Evolutionary conservation across 345 rosid genomes (phyloP), one percentile per base, ranked within the genome.

Genomic region (Syzygium aqueum): DNA sequence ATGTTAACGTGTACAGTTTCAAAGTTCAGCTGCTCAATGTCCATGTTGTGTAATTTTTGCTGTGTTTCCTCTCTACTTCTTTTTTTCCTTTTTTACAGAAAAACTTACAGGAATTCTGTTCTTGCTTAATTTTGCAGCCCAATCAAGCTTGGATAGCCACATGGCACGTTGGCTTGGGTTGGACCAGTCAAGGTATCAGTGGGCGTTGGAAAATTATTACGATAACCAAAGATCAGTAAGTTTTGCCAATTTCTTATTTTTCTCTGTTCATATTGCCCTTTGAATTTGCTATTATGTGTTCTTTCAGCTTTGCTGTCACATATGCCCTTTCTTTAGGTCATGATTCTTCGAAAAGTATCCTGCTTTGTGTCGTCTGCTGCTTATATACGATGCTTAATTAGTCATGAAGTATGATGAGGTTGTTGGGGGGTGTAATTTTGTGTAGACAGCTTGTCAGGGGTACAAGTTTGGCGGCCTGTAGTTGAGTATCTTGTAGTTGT

Each of bases 101-200:
- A 50, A 0, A 23, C 11, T 43, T 46, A 46, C n/a, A 37, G 0
- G 21, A 53, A 0, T 56, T 86, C 9, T 28, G 51, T 3, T 51
- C 83, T 51, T 86, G 40, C 84, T 67, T 51, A 8, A n/a, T 65
- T 85, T 85, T 89, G 89, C 91, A 97, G 99, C 96, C 30, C 97
- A 96, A 94, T 95, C 99, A 84, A 94, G 98, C 85, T 93, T 97
- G 92, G 99, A 97, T 91, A 96, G 93, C 65, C 96, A 95, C 91
- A 90, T 97, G 93, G 98, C 98, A 28, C 94, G 96, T 25, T 97
- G 99, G 99, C 94, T 96, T 89, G 98, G 99, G 52, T 94, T 97
- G 90, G 92, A 97, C 91, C 99, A 96, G 88, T 97, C 99, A 21
- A 97, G 95, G 94, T 97, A 96, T 85, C 99, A 97, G 82, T 97